These are phyloP conservation scores for Dimargaris verticillata DNA, from an alignment of 192 early-diverging fungal species.

Conservation along the genomic window DNA sequence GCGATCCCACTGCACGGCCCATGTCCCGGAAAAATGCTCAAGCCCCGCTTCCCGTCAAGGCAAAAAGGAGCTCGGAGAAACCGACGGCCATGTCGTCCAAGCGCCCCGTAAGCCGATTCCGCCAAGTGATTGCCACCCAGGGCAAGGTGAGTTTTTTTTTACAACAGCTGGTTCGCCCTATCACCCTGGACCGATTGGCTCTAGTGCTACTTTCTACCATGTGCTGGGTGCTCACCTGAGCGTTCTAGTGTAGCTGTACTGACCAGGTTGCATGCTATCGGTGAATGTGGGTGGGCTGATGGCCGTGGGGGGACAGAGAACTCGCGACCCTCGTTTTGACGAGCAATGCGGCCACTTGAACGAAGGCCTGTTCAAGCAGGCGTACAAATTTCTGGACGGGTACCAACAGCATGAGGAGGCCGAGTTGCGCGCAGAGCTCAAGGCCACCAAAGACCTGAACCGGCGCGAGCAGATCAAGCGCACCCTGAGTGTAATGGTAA, in stretches of 20 bases:
- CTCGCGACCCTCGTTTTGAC: slow-evolving; percentile 90
- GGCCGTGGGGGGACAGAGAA: slow-evolving; percentile 28
- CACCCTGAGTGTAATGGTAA: slow-evolving; percentile 48
- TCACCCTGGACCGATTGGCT: background rate
- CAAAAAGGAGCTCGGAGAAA: slow-evolving; percentile 15
- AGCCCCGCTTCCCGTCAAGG: no score
- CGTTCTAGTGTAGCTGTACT: background rate
- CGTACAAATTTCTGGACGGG: slow-evolving; percentile 77
- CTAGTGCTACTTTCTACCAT: background rate
- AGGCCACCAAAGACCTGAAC: slow-evolving; percentile 44
- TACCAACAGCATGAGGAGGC: slow-evolving; percentile 61
- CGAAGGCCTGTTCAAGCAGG: slow-evolving; percentile 78
- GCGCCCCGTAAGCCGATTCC: slow-evolving; percentile 47
- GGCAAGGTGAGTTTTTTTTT: slow-evolving; percentile 24
- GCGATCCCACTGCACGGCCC: no score
- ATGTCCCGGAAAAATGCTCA: no score
- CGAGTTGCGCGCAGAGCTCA: slow-evolving; percentile 40
- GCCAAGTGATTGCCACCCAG: slow-evolving; percentile 46
- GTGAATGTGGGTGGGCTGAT: background rate
- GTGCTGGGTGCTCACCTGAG: background rate
- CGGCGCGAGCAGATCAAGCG: slow-evolving; percentile 40
- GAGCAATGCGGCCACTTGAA: slow-evolving; percentile 76
- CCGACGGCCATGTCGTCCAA: slow-evolving; percentile 70
- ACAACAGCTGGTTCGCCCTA: background rate
- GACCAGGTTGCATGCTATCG: background rate